These are phyloP conservation scores for Ophiocordyceps sinensis DNA, from an alignment of 2,329 filamentous ascomycete genomes.

Conservation along the genomic window DNA sequence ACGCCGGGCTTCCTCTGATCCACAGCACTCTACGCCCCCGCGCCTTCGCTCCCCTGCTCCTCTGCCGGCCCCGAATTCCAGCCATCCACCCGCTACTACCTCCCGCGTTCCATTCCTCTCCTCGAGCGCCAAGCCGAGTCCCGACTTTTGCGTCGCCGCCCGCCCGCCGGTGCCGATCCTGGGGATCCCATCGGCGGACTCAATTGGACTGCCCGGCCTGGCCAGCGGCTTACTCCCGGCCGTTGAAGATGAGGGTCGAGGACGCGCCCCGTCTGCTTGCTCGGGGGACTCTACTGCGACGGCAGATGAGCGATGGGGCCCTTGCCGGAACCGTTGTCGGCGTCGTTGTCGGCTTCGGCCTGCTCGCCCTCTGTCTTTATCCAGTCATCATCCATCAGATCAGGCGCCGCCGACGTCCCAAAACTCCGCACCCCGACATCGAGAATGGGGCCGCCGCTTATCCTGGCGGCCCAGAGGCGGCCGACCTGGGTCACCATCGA, in stretches of 20 bases:
- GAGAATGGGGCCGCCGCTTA: conserved; percentile 15
- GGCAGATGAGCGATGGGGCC: conserved; percentile 17
- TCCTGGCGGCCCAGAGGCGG: conserved; percentile 3
- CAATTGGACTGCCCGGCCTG: background rate
- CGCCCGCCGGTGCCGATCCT: too few relatives aligned
- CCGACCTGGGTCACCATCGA: conserved; percentile 9
- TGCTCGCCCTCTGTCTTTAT: conserved; percentile 23
- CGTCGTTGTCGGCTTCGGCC: conserved; percentile 15
- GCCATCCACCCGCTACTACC: too few relatives aligned
- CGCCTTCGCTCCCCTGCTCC: too few relatives aligned
- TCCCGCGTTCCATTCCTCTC: too few relatives aligned
- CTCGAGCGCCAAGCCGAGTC: too few relatives aligned
- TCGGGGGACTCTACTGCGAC: conserved; percentile 10
- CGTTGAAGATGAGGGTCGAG: background rate
- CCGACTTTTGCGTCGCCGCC: too few relatives aligned
- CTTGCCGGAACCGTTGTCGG: conserved; percentile 24
- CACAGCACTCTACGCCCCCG: too few relatives aligned
- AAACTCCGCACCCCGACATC: conserved; percentile 11
- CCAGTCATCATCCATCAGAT: conserved; percentile 21
- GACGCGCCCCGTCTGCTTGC: background rate
- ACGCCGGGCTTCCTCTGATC: too few relatives aligned
- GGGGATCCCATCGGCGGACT: too few relatives aligned
- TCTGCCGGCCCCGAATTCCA: too few relatives aligned
- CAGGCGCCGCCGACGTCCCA: conserved; percentile 12
- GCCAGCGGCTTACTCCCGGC: background rate